Base-by-base conservation (phyloP, 2,329 filamentous ascomycete species). In the Torrubiella hemipterigena region DNA sequence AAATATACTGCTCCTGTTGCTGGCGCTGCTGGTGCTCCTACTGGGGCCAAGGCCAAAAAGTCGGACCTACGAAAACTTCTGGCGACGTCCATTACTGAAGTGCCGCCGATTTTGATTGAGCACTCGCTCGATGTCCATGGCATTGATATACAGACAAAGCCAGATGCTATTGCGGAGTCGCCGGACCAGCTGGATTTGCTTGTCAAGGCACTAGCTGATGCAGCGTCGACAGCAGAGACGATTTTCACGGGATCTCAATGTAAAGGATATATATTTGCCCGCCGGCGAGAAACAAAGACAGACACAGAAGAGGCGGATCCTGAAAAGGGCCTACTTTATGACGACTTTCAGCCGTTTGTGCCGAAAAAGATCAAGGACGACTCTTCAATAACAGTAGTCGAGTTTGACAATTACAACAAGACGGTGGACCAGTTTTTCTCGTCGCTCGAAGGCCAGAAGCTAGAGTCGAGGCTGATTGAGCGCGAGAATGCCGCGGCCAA, bases 391-490 rank as follows among this genome's bases (percentile, higher is more conserved):
- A 69, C 73, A 4, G 73, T 93, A 12, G 49, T 96, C 10, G 73
- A 83, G 32, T 86, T 87, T 42, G 70, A 84, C 6, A 81, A 77
- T 8, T 96, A 93, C 63, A 95, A 95, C 54, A 81, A 81, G 48
- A 91, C 86, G 0, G 86, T 94, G 0, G 91, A 98, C 49, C 84
- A 94, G 43, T 98, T 95, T 60, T 96, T 93, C 54, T 96, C 91
- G 0, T 96, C 89, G 0, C 73, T 96, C 17, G 91, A 98, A 56
- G 85, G 87, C 0, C 89, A 95, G 51, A 93, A 84, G 50, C 66
- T 96, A 1, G 81, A 93, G 52, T 93, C 84, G 2, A 72, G 77
- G 32, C 59, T 96, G 5, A 75, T 74, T 4, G 89, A 96, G 52
- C 74, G 80, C 29, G 86, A 98, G 53, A 75, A 80, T 14, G 67